Evolutionary conservation across 1,139 yeast genomes (phyloP).

Genomic region (Geotrichum aggregatum): DNA sequence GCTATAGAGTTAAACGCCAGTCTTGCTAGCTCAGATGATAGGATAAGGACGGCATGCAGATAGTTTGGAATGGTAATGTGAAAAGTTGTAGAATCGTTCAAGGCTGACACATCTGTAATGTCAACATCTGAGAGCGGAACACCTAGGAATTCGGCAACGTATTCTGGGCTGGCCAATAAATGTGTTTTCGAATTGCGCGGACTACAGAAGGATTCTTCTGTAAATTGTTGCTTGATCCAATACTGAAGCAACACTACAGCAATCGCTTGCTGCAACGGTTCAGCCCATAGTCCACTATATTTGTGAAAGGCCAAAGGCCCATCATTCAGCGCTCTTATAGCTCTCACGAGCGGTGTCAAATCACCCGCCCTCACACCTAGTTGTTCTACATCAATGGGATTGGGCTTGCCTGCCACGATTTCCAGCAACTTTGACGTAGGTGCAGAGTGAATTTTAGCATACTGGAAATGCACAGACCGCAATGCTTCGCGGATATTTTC

Average conservation of each 20-base stretch:
- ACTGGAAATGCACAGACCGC: constrained; percentile 8
- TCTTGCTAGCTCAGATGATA: constrained; percentile 34
- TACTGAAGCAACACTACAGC: constrained; percentile 23
- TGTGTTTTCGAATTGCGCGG: no score
- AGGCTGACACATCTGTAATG: constrained; percentile 1
- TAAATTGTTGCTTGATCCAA: constrained; percentile 26
- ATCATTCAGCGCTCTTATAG: constrained; percentile 15
- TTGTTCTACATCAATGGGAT: no score
- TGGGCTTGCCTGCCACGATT: constrained; percentile 6
- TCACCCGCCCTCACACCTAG: not conserved
- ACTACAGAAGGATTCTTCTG: no score
- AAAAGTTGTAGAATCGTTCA: constrained; percentile 13
- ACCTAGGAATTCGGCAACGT: constrained; percentile 24
- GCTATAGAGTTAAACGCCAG: constrained; percentile 36
- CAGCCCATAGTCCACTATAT: constrained; percentile 30
- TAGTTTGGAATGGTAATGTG: constrained; percentile 28
- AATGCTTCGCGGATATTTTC: constrained; percentile 12
- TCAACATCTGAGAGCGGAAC: constrained; percentile 6
- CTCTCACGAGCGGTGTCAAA: constrained; percentile 10
- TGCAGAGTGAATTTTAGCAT: constrained; percentile 22
- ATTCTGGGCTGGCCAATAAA: constrained; percentile 23
- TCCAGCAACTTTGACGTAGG: constrained; percentile 12
- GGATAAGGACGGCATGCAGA: constrained; percentile 33
- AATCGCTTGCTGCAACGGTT: constrained; percentile 28
- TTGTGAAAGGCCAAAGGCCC: constrained; percentile 29